phyloP scores from a whole-genome alignment of 225 moss, liverwort and hornwort genomes.

The Rhytidiadelphus loreus region DNA sequence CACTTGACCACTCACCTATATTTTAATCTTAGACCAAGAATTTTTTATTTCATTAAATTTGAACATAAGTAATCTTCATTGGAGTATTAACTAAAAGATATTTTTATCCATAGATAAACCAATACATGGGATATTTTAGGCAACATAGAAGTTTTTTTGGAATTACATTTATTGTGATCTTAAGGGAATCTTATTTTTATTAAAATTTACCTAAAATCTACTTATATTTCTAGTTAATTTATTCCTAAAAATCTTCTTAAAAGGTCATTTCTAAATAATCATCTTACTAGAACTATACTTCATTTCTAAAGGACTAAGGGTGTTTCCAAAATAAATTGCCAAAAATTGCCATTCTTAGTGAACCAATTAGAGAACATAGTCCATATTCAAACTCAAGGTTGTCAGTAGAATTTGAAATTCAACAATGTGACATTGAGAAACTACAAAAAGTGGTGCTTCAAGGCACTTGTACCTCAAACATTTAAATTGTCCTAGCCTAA shows the following conservation, averaged over 20 bases:
- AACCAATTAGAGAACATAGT: not conserved
- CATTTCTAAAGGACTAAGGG: not conserved
- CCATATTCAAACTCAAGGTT: not conserved
- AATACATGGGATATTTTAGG: too few relatives aligned
- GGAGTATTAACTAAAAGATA: too few relatives aligned
- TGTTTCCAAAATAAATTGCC: not conserved
- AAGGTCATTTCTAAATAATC: not conserved
- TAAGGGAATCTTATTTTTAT: not conserved
- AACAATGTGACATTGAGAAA: not conserved
- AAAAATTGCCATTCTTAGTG: not conserved
- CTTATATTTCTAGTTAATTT: not conserved
- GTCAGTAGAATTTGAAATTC: not conserved
- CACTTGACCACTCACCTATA: too few relatives aligned
- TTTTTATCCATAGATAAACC: not conserved
- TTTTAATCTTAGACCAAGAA: not conserved
- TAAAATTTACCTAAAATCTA: not conserved
- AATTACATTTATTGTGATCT: not conserved
- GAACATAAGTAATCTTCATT: not conserved
- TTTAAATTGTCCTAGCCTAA: not conserved
- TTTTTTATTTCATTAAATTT: not conserved
- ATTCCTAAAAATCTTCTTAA: fast-evolving
- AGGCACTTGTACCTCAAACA: fast-evolving
- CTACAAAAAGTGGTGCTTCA: not conserved
- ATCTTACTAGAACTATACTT: not conserved
- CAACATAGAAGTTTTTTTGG: not conserved